Evolutionary conservation across 306 rosid species (phyloP), one percentile per base, ranked within the genome.

Genomic region (Vigna trinervia): DNA sequence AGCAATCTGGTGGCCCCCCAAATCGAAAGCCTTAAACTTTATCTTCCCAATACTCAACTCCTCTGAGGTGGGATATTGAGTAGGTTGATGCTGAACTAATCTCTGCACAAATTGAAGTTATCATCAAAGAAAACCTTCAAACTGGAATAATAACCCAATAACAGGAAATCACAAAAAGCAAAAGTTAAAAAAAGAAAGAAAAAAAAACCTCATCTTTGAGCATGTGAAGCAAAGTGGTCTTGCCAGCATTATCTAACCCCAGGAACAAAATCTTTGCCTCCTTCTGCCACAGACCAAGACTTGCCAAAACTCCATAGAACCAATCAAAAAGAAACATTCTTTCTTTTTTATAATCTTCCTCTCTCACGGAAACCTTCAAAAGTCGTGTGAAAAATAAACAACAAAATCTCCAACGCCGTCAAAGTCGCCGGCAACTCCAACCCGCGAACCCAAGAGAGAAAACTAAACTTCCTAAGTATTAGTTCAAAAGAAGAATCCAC

Each of bases 221-320:
- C 97, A 92, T 92, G 84, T 90, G 93, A 83, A 92, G 97, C 85
- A 92, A 83, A 76, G 97, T 89, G 69, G 97, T 92, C 84, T 92
- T 92, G 19, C 97, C 97, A 78, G 95, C 79, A 84, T 92, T 89
- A 88, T 90, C 97, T n/a, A 92, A 93, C 68, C 97, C 97, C 26
- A 92, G 73, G 53, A 92, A 92, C 76, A 92, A 81, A 88, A 92
- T 92, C 87, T 90, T 92, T n/a, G 93, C 97, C 59, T 92, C 97
- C 60, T 92, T 92, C 15, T 92, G 96, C 92, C 88, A 88, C 14
- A 92, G 87, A 65, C 97, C 97, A 1, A 90, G 89, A 0, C 93
- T 79, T 0, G 97, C 93, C 34, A 90, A 72, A 83, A 92, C 76
- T 76, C 96, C 97, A 69, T 88, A 90, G 57, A 92, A 92, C 97